These are phyloP conservation scores for Chaetomium olivaceum DNA, from an alignment of 2,329 filamentous ascomycete genomes.

Conservation along the genomic window DNA sequence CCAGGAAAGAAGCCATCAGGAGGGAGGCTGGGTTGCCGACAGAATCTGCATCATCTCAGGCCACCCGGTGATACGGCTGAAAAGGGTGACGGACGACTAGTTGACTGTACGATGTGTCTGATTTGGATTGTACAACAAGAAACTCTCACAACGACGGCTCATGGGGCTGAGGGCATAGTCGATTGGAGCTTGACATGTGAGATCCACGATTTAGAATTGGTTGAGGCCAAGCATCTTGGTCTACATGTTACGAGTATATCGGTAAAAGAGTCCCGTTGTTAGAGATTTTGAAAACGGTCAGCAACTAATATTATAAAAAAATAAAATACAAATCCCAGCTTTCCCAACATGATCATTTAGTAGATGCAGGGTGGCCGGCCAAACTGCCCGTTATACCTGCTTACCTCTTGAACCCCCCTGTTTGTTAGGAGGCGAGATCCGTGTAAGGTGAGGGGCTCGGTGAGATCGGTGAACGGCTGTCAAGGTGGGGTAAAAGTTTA, in stretches of 20 bases:
- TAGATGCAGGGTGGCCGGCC: background rate
- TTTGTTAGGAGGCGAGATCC: background rate
- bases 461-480: slow-evolving; percentile 20
- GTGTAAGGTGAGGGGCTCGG: slow-evolving; percentile 26
- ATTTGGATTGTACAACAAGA: slow-evolving; percentile 11
- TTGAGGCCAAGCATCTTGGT: background rate
- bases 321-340: background rate
- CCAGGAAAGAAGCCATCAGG: slow-evolving; percentile 51
- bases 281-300: background rate
- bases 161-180: background rate
- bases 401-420: background rate
- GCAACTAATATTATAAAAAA: background rate
- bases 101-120: slow-evolving; percentile 15
- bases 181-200: background rate
- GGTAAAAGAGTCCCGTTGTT: background rate
- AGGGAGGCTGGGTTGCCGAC: slow-evolving; percentile 48
- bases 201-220: background rate
- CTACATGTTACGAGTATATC: background rate
- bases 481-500: slow-evolving; percentile 35
- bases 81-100: background rate
- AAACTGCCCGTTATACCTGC: background rate
- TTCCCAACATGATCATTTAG: background rate
- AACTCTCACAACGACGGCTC: background rate
- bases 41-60: slow-evolving; percentile 36
- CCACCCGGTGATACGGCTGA: background rate